Evolutionary conservation across 139 green algal species (phyloP).

Genomic region (Edaphochlamys debaryana): DNA sequence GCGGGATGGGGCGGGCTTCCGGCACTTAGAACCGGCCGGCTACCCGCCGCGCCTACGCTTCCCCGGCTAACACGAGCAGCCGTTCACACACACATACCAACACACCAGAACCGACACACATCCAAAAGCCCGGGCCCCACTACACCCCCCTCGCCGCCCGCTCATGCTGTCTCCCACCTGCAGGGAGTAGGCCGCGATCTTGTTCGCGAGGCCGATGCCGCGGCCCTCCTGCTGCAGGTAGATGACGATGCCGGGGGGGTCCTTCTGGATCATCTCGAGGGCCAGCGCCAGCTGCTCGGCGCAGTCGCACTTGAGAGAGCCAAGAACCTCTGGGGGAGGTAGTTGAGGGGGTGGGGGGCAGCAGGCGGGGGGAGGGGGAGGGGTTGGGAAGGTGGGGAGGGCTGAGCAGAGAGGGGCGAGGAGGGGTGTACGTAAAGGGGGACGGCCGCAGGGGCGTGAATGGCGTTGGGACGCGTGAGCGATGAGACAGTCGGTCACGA

Average conservation of each 20-base stretch:
- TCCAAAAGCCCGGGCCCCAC: no score
- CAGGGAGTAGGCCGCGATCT: constrained; percentile 95
- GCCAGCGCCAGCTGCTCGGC: constrained; percentile 90
- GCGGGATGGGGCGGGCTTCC: no score
- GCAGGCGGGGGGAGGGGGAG: not conserved
- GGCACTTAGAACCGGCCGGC: no score
- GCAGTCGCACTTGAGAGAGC: constrained; percentile 96
- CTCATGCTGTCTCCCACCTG: constrained; percentile 68
- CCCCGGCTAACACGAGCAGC: no score
- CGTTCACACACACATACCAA: no score
- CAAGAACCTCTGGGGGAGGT: constrained; percentile 84
- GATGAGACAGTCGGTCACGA: no score
- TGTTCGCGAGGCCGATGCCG: constrained; percentile 96
- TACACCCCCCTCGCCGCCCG: no score
- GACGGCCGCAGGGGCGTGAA: no score
- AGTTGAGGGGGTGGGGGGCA: not conserved
- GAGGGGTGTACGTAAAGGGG: not conserved
- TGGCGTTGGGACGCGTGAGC: not conserved
- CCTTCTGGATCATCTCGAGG: constrained; percentile 81
- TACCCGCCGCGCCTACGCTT: no score
- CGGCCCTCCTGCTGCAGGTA: constrained; percentile 97
- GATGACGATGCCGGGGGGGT: constrained; percentile 84
- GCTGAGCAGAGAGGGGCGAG: not conserved
- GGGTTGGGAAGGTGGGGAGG: not conserved
- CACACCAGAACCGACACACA: no score